Conservation (phyloP, 768 basidiomycete genomes). For the Pleurotus sapidus region DNA sequence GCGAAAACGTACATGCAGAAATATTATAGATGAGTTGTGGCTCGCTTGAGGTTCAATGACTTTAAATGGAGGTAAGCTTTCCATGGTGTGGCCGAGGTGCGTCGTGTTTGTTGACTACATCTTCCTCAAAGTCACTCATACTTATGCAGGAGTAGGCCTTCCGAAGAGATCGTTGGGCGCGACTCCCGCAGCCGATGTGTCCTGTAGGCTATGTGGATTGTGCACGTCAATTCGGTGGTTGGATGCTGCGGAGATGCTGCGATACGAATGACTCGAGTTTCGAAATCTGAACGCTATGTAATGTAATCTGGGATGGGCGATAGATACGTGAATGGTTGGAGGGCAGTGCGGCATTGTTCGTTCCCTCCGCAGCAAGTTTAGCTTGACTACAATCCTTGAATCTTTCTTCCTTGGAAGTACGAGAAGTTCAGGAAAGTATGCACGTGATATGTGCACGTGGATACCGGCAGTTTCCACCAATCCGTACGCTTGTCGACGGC, state of each 20-base stretch:
- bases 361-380: neutral
- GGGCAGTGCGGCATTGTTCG: neutral
- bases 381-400: neutral
- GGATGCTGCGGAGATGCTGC: slow-evolving; percentile 5
- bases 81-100: neutral
- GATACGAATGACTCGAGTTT: neutral
- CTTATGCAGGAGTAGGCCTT: neutral
- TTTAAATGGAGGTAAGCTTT: neutral
- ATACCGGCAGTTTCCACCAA: slow-evolving; percentile 6
- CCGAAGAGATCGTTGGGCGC: neutral
- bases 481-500: neutral
- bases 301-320: too few species aligned
- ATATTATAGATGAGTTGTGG: neutral
- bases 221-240: neutral
- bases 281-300: too few species aligned
- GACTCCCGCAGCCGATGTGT: neutral
- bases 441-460: neutral
- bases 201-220: slow-evolving; percentile 4
- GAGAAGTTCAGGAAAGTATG: too few species aligned
- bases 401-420: too few species aligned
- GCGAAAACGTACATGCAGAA: slow-evolving; percentile 1
- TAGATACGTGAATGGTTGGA: too few species aligned
- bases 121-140: neutral
- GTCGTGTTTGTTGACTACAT: neutral
- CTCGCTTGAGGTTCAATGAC: neutral